Base-by-base conservation (phyloP, 331 rosid genomes). In the Pyracantha coccinea region DNA sequence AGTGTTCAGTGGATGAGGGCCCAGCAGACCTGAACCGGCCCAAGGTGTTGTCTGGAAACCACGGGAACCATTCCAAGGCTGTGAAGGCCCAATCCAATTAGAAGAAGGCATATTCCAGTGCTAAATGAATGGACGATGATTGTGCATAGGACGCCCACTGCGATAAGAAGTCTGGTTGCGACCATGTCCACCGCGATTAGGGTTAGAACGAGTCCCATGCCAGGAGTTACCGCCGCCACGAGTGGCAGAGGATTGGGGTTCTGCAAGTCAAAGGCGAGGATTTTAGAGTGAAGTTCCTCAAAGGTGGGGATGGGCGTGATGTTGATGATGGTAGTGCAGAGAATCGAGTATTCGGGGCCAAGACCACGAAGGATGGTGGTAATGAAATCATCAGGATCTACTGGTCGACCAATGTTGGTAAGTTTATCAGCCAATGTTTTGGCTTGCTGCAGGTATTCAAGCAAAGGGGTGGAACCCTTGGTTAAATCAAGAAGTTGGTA, bases 71-170 rank as follows among this genome's bases (percentile, higher is more conserved):
- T 1, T 3, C 45, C 45, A 38, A 10, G 14, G 1, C 0, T 0
- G 4, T 38, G 52, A 10, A 4, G 2, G 2, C 17, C 1, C 10
- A 44, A 0, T 13, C 17, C 2, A 44, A 4, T 44, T 4, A 12
- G 50, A 44, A 13, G 1, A 0, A 44, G 0, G 17, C 7, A 0
- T 0, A 1, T 4, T 44, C 52, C 1, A 41, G 4, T 41, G 4
- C 1, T 11, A 5, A 41, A 0, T 0, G 1, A 16, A 41, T 0
- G 15, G 15, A 11, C 0, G 15, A 1, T 0, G 1, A 2, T 0
- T 0, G 0, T 9, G 4, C 2, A 1, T 1, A 44, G 52, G 2
- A 4, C 0, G 17, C 1, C 52, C 17, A 44, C 1, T 2, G 0
- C 1, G 2, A 14, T 0, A 44, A 2, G 2, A 41, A 0, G 2